Percentiles rank a stretch among this genome's conserved stretches.
These are phyloP conservation scores for Lineolata rhizophorae DNA, from an alignment of 495 filamentous ascomycete genomes.

Conservation along the genomic window DNA sequence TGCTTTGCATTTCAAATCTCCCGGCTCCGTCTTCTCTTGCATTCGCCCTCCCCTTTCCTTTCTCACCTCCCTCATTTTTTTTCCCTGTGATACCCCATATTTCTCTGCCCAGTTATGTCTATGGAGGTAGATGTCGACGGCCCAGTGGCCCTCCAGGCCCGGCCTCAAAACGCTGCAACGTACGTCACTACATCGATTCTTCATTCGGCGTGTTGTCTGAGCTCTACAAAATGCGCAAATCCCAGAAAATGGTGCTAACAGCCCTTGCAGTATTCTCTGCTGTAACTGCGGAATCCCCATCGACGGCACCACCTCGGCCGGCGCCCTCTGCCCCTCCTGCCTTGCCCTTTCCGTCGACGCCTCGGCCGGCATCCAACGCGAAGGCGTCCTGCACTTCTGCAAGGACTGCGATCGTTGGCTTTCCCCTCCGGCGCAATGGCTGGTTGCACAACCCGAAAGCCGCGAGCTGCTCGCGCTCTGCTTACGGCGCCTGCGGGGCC, in stretches of 20 bases:
- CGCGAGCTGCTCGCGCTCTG: conserved; percentile 80
- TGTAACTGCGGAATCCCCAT: conserved; percentile 91
- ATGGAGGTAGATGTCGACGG: conserved; percentile 57
- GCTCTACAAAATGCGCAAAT: no score
- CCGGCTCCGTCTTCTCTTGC: no score
- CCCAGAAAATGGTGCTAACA: not conserved
- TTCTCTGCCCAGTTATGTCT: no score
- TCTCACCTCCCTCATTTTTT: no score
- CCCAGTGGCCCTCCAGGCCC: conserved; percentile 30
- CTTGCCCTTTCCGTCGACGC: conserved; percentile 84
- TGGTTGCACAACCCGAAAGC: conserved; percentile 60
- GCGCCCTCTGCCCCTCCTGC: conserved; percentile 85
- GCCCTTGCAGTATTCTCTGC: conserved; percentile 62
- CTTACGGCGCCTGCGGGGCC: conserved; percentile 55
- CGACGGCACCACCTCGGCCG: conserved; percentile 66
- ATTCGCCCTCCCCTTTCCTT: no score
- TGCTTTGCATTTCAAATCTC: no score
- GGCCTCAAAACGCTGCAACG: conserved; percentile 29
- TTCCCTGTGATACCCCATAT: no score
- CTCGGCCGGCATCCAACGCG: conserved; percentile 73
- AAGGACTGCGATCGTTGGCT: conserved; percentile 88
- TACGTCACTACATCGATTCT: conserved; percentile 18
- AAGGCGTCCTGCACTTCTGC: conserved; percentile 66
- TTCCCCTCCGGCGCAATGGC: conserved; percentile 67
- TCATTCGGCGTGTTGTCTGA: conserved; percentile 22